A percentile compares a stretch with the other conserved stretches of the same genome.
Evolutionary conservation across 2,329 filamentous ascomycete species (phyloP).

Genomic region (Periconia digitata): DNA sequence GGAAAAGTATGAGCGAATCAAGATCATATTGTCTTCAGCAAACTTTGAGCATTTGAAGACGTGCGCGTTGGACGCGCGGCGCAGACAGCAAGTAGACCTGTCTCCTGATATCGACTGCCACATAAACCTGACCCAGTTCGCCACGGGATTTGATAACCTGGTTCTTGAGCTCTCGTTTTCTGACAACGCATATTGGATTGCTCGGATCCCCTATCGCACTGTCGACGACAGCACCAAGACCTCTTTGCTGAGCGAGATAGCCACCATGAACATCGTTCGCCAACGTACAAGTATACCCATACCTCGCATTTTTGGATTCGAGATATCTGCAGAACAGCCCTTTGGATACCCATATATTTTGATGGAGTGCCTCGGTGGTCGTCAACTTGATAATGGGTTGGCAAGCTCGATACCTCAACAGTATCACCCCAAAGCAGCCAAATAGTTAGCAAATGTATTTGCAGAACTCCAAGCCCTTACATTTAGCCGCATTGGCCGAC

Average conservation of each 20-base stretch:
- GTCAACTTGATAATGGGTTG: conserved; percentile 12
- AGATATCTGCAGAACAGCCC: conserved; percentile 12
- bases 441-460: conserved; percentile 17
- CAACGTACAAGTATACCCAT: conserved; percentile 16
- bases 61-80: conserved; percentile 12
- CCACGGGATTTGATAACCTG: conserved; percentile 36
- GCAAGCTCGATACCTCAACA: conserved; percentile 15
- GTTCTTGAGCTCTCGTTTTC: conserved; percentile 16
- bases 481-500: conserved; percentile 17
- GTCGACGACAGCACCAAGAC: conserved; percentile 14
- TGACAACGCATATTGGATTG: conserved; percentile 15
- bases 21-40: conserved; percentile 13
- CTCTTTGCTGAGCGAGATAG: conserved; percentile 16
- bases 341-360: conserved; percentile 16
- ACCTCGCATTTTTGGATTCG: conserved; percentile 16
- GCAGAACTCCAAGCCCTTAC: conserved; percentile 15
- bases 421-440: conserved; percentile 15
- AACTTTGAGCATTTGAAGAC: conserved; percentile 15
- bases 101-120: conserved; percentile 33
- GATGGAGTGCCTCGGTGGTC: conserved; percentile 16
- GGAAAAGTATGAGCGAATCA: conserved; percentile 15
- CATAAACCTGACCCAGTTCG: conserved; percentile 33
- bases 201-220: conserved; percentile 15
- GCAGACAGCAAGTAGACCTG: conserved; percentile 9
- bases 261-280: conserved; percentile 16